Evolutionary conservation across 257 asterid genomes (phyloP), one percentile per base, ranked within the genome.

Genomic region (Solanum chmielewskii): DNA sequence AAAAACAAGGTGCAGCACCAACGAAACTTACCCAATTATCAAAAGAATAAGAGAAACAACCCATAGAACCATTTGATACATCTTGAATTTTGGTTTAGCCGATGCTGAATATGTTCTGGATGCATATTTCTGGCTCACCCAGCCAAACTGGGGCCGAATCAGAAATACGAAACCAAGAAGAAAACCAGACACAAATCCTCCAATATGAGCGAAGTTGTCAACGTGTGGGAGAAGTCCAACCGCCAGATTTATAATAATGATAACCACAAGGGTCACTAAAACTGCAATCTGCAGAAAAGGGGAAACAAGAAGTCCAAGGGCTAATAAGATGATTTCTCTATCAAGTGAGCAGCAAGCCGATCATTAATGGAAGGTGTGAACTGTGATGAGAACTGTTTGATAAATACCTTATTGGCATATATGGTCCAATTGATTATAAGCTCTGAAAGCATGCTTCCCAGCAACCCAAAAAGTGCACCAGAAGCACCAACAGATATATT

Each of bases 401-500:
- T 4, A 71, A 13, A 68, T 91, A 96, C 98, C 98, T 96, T 96
- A 91, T 95, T 95, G 39, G 94, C 93, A 33, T 96, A 96, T 86
- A 95, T 96, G 52, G 96, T 90, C 99, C 98, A 96, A 88, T 96
- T 96, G 37, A 98, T 95, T 81, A 95, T 93, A 66, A 96, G 94
- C 85, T 96, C 99, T 5, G 98, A 95, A 60, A 95, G 96, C 99
- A 96, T 96, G 88, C 96, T 93, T 27, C 99, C 99, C 89, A 96
- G 93, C 84, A 95, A 89, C 27, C 99, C 98, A 56, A 96, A 96
- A 87, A 96, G 96, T 71, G 99, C 98, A 88, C 98, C 98, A 13
- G 99, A 96, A 87, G 99, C 98, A 85, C 99, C 99, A 2, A 96
- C 99, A 12, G 99, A 96, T 92, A 96, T 95, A 83, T 95, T 92